phyloP scores from a whole-genome alignment of 2,329 filamentous ascomycete genomes.

The Pseudovirgaria hyperparasitica region DNA sequence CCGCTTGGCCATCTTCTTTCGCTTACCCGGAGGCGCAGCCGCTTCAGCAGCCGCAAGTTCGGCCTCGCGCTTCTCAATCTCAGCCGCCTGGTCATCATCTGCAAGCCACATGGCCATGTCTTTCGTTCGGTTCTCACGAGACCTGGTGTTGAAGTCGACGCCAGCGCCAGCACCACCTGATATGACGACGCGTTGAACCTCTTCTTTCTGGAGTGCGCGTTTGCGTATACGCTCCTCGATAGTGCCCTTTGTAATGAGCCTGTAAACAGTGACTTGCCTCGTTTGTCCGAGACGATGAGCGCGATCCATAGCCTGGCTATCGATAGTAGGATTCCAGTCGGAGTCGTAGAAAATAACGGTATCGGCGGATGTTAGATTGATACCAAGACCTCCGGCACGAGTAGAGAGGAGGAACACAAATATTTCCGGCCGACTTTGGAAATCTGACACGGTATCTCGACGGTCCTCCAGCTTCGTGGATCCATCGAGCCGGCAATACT shows the following conservation, averaged over 20 bases:
- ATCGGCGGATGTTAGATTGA: conserved; percentile 91
- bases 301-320: conserved; percentile 97
- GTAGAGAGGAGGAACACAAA: conserved; percentile 96
- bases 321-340: conserved; percentile 98
- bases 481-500: conserved; percentile 91
- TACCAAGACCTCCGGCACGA: conserved; percentile 91
- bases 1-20: conserved; percentile 46
- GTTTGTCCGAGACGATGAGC: conserved; percentile 96
- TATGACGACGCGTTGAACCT: conserved; percentile 95
- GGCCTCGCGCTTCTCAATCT: conserved; percentile 86
- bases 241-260: conserved; percentile 88
- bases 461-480: conserved; percentile 95
- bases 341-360: conserved; percentile 99
- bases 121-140: conserved; percentile 84
- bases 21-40: conserved; percentile 24
- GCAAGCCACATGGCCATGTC: conserved; percentile 99
- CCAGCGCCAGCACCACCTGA: conserved; percentile 69
- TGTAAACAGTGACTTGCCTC: conserved; percentile 90
- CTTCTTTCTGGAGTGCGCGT: conserved; percentile 93
- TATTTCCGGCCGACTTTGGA: conserved; percentile 87
- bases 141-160: conserved; percentile 92
- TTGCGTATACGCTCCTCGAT: conserved; percentile 98
- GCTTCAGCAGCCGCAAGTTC: conserved; percentile 60
- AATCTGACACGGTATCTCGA: conserved; percentile 90
- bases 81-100: conserved; percentile 88